Evolutionary conservation across 306 rosid genomes (phyloP), one percentile per base, ranked within the genome.

Genomic region (Rubus idaeus): DNA sequence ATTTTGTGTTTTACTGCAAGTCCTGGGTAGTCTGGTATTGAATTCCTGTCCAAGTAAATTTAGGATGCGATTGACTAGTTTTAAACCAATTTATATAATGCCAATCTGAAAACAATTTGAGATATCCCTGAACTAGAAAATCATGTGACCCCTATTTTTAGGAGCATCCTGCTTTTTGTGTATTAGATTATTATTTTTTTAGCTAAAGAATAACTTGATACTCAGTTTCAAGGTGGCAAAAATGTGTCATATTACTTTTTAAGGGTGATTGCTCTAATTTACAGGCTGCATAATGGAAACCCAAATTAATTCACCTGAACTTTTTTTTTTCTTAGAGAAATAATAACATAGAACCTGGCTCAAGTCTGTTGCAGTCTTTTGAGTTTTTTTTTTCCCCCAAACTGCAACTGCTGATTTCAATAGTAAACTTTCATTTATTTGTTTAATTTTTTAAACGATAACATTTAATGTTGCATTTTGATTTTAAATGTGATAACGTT

Each of bases 311-410:
- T 71, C 64, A 6, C 62, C 35, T 6, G 7, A 72, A 39, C 5
- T 6, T 41, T 6, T 67, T 67, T 42, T 44, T 67, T 67, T 42
- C n/a, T 42, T 18, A 5, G 6, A 42, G 2, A 20, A 37, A 49
- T n/a, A 30, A 23, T 13, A 37, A 9, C 35, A 30, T 30, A 26
- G 60, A 4, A 18, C 61, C 26, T 35, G 11, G 16, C 45, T 16
- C 30, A 17, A 50, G 74, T 70, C 2, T 70, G 60, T 70, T 47
- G n/a, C 74, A 4, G 58, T 70, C 56, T 47, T 71, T 49, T 62
- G 65, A 60, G 46, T 52, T 35, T 30, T 10, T 42, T 30, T 44
- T 23, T 21, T 16, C 55, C 42, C 21, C 7, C 0, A 57, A 23
- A n/a, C 17, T 2, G 26, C 30, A 23, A n/a, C 17, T 2, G 26